Base-by-base conservation (phyloP, 768 basidiomycete genomes). In the Leccinum imitatum region DNA sequence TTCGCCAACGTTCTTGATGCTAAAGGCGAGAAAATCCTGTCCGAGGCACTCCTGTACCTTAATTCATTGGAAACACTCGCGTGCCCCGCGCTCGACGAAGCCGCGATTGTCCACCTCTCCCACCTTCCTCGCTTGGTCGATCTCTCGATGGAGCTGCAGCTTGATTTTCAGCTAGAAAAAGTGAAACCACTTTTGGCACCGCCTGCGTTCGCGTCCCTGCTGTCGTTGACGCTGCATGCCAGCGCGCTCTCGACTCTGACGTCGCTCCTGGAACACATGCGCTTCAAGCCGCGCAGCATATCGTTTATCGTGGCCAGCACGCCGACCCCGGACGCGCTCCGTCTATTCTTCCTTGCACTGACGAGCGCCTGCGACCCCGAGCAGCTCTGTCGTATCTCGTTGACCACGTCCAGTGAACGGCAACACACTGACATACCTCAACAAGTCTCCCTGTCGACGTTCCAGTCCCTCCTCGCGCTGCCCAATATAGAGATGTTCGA, bases 31-130 rank as follows among this genome's bases (percentile, higher is more conserved):
- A 65, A 67, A 51, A 57, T 71, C 21, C 21, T 71, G 35, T 70
- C 69, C 21, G 60, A 65, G 46, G 58, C 63, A 11, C 51, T 70
- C 23, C n/a, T 71, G 56, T 41, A 54, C 27, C 37, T 71, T 17
- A 59, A 59, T 19, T 58, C 62, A 13, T 52, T 70, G 11, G 54
- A 62, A 53, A 59, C 63, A 3, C 62, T 70, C 13, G 5, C 50
- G 9, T 71, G 69, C 39, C 59, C 61, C 13, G 62, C 60, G 7
- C 59, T 72, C 21, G 57, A 70, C 35, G 70, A 63, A 37, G 50
- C 52, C 1, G 68, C 64, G 31, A 62, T 72, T 54, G 9, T 57
- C 27, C 72, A 65, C 56, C 63, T 72, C 30, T 64, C 72, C 14
- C 69, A 23, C 11, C 62, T 72, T 14, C 64, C 63, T 3, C 21